phyloP scores from a whole-genome alignment of 1,284 basidiomycete genomes.

The Cutaneotrichosporon dermatis region DNA sequence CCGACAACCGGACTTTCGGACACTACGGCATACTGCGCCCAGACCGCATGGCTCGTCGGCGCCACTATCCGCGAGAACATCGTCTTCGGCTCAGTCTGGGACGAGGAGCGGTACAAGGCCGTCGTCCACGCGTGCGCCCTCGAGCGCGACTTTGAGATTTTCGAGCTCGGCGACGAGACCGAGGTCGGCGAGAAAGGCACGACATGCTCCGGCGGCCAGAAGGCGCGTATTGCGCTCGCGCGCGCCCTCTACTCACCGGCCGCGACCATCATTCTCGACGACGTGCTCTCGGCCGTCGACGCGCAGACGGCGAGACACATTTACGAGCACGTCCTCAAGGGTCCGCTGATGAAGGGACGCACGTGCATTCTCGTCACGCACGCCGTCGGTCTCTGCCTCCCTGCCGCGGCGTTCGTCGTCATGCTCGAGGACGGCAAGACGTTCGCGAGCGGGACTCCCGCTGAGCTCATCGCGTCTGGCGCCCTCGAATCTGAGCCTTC shows the following conservation, averaged over 20 bases:
- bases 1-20: constrained; percentile 51
- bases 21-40: constrained; percentile 55
- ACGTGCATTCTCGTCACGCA: constrained; percentile 56
- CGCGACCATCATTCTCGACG: constrained; percentile 46
- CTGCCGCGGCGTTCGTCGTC: constrained; percentile 48
- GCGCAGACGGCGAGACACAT: constrained; percentile 51
- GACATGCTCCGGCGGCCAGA: constrained; percentile 49
- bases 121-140: constrained; percentile 55
- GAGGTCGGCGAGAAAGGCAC: constrained; percentile 59
- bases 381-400: constrained; percentile 53
- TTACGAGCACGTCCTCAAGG: constrained; percentile 39
- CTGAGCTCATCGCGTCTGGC: constrained; percentile 27
- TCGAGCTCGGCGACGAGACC: constrained; percentile 55
- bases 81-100: constrained; percentile 51
- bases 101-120: constrained; percentile 50
- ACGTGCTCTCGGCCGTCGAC: constrained; percentile 48
- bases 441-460: constrained; percentile 37
- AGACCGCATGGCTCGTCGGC: constrained; percentile 56
- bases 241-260: constrained; percentile 47
- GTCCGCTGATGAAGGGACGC: constrained; percentile 45
- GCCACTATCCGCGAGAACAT: constrained; percentile 57
- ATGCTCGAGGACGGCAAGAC: constrained; percentile 43
- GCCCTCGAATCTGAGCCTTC: constrained; percentile 14
- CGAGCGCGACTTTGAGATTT: constrained; percentile 53
- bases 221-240: constrained; percentile 47